These are phyloP conservation scores for Enteropsectra breve DNA, from an alignment of 371 early-diverging fungal genomes.

Conservation along the genomic window DNA sequence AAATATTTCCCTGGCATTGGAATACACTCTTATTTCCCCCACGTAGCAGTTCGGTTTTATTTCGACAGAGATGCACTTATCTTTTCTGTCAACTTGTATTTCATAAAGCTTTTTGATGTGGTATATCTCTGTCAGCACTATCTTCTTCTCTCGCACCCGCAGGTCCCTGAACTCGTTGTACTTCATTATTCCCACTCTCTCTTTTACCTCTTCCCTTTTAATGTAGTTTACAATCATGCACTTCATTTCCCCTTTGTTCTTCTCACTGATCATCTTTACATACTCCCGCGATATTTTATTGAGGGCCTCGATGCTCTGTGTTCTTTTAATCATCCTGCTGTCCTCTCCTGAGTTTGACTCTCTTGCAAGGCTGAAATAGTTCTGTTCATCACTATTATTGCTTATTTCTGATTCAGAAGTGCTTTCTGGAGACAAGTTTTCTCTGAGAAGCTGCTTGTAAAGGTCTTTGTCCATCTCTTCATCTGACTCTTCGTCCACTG, in stretches of 20 bases:
- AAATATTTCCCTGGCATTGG: no score
- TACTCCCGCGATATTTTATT: background rate
- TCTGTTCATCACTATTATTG: no score
- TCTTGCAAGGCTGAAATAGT: background rate
- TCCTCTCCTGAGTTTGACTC: background rate
- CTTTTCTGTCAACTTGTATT: no score
- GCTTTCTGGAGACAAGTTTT: background rate
- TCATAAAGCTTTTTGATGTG: background rate
- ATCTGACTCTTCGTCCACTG: no score
- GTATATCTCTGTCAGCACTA: background rate
- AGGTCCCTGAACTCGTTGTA: conserved; percentile 4
- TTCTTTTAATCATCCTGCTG: background rate
- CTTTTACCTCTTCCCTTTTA: background rate
- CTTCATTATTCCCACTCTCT: background rate
- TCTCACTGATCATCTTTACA: background rate
- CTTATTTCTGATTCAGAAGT: background rate
- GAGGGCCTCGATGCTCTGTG: background rate
- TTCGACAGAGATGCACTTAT: no score
- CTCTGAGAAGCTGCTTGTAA: no score
- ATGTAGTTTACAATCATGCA: conserved; percentile 1
- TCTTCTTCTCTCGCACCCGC: background rate
- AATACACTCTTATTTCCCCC: no score
- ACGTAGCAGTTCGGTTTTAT: no score
- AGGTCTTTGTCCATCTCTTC: no score
- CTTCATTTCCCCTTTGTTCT: background rate